Evolutionary conservation across 768 basidiomycete species (phyloP), one percentile per base, ranked within the genome.

Genomic region (Lactarius hatsudake): DNA sequence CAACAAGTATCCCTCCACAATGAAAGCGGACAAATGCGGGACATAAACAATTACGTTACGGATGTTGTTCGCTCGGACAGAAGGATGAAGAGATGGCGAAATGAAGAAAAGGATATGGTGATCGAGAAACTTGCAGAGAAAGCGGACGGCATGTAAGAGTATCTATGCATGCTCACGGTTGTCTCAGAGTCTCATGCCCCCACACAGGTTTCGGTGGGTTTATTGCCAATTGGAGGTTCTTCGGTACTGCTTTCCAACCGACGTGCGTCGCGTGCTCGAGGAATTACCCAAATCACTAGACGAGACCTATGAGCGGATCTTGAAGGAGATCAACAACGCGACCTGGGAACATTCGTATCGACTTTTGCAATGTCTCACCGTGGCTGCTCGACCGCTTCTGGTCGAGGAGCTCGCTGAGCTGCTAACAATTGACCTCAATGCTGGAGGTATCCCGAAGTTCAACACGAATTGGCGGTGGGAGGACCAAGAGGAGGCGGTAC

Each of bases 141-240:
- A 51, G 48, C 48, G 3, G 48, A 51, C n/a, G 48, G 48, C 9
- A 51, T 51, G 48, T 51, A 23, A 23, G 48, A 12, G n/a, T 18
- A 12, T 51, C 48, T 51, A 13, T 3, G 23, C 5, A 10, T 51
- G 4, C 23, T 51, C 4, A 51, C 4, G 18, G 18, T 45, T 8
- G 48, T 3, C 9, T 10, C n/a, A 10, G 10, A 13, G 48, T 23
- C 48, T 51, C 20, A 51, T 23, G 3, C 23, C 9, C n/a, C 13
- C n/a, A 23, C 0, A 23, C 55, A 64, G 63, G 63, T 64, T 58
- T 51, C 63, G 57, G 23, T 64, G 56, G 56, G 57, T 64, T 8
- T 51, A 9, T 28, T 64, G 63, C 32, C 63, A 64, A 28, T 36
- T 64, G 9, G 43, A 64, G 9, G 23, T 36, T 2, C 57, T 64